Percentiles rank a stretch among this genome's conserved stretches.
These are phyloP conservation scores for Piromyces sp. DNA, from an alignment of 192 early-diverging fungal genomes.

Conservation along the genomic window DNA sequence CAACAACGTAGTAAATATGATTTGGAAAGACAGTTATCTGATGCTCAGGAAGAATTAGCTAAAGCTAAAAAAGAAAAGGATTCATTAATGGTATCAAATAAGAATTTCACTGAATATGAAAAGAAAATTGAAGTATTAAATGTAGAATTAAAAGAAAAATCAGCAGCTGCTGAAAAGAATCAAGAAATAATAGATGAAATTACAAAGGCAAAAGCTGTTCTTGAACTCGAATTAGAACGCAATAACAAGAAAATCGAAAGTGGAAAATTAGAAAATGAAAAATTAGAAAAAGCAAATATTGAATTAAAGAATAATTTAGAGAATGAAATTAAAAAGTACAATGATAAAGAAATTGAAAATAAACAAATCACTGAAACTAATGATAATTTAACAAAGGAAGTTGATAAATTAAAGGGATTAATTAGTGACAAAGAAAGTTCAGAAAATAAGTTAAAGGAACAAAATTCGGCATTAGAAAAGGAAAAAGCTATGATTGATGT, in stretches of 20 bases:
- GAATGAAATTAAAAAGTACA: neutral
- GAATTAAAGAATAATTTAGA: neutral
- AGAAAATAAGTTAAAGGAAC: neutral
- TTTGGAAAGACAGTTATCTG: neutral
- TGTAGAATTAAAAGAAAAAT: neutral
- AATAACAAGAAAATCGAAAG: neutral
- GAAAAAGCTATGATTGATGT: neutral
- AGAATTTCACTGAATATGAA: neutral
- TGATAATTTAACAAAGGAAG: neutral
- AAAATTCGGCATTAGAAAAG: neutral
- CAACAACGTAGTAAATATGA: neutral
- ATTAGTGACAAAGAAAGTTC: neutral
- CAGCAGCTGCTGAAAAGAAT: neutral
- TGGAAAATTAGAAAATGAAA: neutral
- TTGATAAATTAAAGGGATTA: neutral
- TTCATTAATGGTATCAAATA: neutral
- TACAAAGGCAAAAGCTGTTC: neutral
- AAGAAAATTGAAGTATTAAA: neutral
- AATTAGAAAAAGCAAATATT: neutral
- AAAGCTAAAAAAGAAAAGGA: neutral
- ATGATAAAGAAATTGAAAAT: neutral
- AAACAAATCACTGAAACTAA: neutral
- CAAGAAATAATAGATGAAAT: neutral
- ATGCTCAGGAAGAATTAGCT: neutral
- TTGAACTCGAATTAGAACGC: neutral